phyloP scores from a whole-genome alignment of 257 asterid genomes.

The Plantago major region DNA sequence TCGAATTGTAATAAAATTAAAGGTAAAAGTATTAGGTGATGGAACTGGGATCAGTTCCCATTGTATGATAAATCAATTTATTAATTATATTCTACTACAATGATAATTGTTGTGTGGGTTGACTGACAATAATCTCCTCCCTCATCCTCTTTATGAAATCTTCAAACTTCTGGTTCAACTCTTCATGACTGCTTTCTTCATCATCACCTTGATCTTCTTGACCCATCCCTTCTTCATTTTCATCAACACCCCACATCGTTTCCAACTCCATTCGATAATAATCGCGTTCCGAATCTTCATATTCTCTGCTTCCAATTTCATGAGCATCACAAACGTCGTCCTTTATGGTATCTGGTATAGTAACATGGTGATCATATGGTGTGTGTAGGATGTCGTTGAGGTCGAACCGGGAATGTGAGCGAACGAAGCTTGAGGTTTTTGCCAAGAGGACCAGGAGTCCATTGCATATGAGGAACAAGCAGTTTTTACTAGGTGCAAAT shows the following conservation, averaged over 20 bases:
- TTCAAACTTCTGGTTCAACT: constrained; percentile 39
- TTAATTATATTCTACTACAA: too few relatives aligned
- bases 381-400: constrained; percentile 17
- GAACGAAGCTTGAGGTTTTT: constrained; percentile 31
- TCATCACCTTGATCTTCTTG: constrained; percentile 7
- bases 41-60: too few relatives aligned
- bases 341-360: too few relatives aligned
- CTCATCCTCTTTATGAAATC: constrained; percentile 49
- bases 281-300: too few relatives aligned
- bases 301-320: too few relatives aligned
- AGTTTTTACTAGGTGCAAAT: constrained; percentile 36
- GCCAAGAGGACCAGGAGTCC: constrained; percentile 47
- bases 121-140: constrained; percentile 33
- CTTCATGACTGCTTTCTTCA: constrained; percentile 28
- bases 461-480: constrained; percentile 51
- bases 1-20: too few relatives aligned
- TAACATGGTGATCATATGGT: too few relatives aligned
- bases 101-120: neutral
- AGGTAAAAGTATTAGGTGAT: too few relatives aligned
- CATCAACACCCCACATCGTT: neutral
- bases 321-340: too few relatives aligned
- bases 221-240: neutral
- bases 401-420: constrained; percentile 17
- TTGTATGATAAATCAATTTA: too few relatives aligned
- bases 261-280: too few relatives aligned